A percentile compares a stretch with the other conserved stretches of the same genome.
phyloP scores from a whole-genome alignment of 345 rosid genomes.

The Ceriops tagal region DNA sequence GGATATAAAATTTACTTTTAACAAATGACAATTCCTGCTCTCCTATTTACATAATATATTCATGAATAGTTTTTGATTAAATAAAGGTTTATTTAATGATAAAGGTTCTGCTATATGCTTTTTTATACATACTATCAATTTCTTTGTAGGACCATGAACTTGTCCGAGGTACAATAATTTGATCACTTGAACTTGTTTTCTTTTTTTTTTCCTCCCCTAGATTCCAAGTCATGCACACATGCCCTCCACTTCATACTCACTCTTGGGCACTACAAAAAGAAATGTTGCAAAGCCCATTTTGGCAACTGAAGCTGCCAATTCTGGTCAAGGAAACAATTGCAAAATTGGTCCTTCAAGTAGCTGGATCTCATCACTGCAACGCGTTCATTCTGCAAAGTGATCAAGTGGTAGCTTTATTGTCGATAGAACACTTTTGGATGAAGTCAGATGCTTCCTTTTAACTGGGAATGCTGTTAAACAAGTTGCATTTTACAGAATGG shows the following conservation, averaged over 20 bases:
- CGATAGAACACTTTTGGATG: constrained; percentile 7
- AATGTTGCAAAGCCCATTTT: constrained; percentile 41
- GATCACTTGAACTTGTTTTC: constrained; percentile 7
- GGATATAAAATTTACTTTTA: not conserved
- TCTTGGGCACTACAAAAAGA: constrained; percentile 62
- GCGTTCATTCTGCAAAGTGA: constrained; percentile 63
- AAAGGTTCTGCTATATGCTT: not conserved
- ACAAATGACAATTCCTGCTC: not conserved
- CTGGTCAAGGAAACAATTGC: constrained; percentile 46
- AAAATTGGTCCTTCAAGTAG: constrained; percentile 59
- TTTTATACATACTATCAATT: not conserved
- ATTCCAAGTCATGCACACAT: constrained; percentile 37
- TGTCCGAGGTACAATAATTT: not conserved
- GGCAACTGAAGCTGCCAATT: constrained; percentile 51
- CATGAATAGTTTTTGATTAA: not conserved
- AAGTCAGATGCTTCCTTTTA: constrained; percentile 21
- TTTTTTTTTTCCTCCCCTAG: constrained; percentile 26
- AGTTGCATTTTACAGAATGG: constrained; percentile 20
- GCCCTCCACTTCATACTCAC: constrained; percentile 54
- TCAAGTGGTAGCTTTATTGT: constrained; percentile 33
- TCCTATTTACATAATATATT: not conserved
- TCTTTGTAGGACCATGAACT: too few relatives aligned
- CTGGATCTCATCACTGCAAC: constrained; percentile 74
- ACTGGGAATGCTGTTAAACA: constrained; percentile 24
- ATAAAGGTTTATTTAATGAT: not conserved